Evolutionary conservation across 768 basidiomycete genomes (phyloP).

Genomic region (Auriculariales sp.): DNA sequence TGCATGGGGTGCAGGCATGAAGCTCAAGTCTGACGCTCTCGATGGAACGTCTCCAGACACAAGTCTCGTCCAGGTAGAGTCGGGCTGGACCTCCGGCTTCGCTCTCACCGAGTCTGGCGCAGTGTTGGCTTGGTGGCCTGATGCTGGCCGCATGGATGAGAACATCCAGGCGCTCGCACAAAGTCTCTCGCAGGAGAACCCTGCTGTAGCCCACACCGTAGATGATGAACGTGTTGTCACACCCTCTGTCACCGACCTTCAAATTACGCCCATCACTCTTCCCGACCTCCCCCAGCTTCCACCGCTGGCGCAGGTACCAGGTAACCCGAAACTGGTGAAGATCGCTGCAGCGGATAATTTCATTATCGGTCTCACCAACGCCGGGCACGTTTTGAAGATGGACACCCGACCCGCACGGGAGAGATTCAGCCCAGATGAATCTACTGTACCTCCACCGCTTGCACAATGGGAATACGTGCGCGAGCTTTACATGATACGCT

Average conservation of each 20-base stretch:
- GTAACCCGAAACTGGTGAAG: conserved; percentile 39
- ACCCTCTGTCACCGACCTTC: conserved; percentile 46
- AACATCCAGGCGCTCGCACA: conserved; percentile 22
- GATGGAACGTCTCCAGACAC: conserved; percentile 30
- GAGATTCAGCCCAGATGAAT: conserved; percentile 23
- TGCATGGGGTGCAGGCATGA: conserved; percentile 69
- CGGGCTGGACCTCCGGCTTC: conserved; percentile 66
- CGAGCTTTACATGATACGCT: not conserved
- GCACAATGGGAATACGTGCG: conserved; percentile 64
- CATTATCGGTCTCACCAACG: conserved; percentile 66
- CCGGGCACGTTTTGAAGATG: conserved; percentile 63
- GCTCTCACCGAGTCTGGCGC: conserved; percentile 58
- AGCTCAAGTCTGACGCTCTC: conserved; percentile 26
- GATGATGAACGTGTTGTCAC: conserved; percentile 30
- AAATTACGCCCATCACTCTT: conserved; percentile 38
- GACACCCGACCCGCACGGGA: conserved; percentile 14
- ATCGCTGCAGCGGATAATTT: conserved; percentile 66
- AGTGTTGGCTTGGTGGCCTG: conserved; percentile 66
- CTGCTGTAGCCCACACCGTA: conserved; percentile 13
- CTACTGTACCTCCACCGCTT: conserved; percentile 10
- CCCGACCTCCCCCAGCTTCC: conserved; percentile 52
- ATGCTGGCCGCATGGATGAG: conserved; percentile 26
- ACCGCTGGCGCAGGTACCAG: conserved; percentile 21
- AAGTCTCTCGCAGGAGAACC: conserved; percentile 31
- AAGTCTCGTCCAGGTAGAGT: conserved; percentile 36